Evolutionary conservation across 2,329 filamentous ascomycete genomes (phyloP).

Genomic region (Penicillium brasilianum): DNA sequence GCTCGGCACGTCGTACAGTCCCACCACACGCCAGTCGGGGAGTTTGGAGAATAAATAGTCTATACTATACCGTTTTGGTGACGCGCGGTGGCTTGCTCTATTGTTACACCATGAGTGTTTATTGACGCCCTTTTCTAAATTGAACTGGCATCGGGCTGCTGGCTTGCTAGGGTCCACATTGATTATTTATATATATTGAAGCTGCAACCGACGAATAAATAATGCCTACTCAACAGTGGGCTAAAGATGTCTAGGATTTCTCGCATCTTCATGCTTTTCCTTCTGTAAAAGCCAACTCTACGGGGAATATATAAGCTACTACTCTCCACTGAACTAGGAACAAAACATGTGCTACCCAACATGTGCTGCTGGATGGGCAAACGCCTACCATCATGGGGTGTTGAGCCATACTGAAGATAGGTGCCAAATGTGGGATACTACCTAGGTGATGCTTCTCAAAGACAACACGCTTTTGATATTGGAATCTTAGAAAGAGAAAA

Average conservation of each 20-base stretch:
- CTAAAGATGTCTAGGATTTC: not conserved
- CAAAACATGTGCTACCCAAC: not conserved
- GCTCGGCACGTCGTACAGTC: too few relatives aligned
- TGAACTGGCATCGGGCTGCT: conserved; percentile 14
- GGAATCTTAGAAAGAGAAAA: too few relatives aligned
- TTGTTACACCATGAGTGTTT: conserved; percentile 18
- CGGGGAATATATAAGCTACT: too few relatives aligned
- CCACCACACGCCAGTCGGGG: not conserved
- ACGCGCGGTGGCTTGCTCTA: conserved; percentile 14
- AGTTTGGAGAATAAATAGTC: conserved; percentile 8
- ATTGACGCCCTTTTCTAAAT: not conserved
- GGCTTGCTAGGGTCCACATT: conserved; percentile 7
- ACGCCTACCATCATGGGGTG: not conserved
- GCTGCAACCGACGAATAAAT: not conserved
- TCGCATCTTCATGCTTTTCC: too few relatives aligned
- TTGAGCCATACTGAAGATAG: too few relatives aligned
- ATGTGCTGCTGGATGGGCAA: not conserved
- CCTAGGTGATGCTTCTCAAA: too few relatives aligned
- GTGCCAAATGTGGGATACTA: too few relatives aligned
- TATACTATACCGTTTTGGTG: not conserved
- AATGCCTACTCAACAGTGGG: too few relatives aligned
- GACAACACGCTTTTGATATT: too few relatives aligned
- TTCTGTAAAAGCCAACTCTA: too few relatives aligned
- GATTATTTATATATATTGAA: not conserved
- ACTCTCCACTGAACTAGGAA: not conserved